Percentiles rank a stretch among this genome's conserved stretches.
These are phyloP conservation scores for Candida ascalaphidarum DNA, from an alignment of 805 yeast genomes.

Conservation along the genomic window DNA sequence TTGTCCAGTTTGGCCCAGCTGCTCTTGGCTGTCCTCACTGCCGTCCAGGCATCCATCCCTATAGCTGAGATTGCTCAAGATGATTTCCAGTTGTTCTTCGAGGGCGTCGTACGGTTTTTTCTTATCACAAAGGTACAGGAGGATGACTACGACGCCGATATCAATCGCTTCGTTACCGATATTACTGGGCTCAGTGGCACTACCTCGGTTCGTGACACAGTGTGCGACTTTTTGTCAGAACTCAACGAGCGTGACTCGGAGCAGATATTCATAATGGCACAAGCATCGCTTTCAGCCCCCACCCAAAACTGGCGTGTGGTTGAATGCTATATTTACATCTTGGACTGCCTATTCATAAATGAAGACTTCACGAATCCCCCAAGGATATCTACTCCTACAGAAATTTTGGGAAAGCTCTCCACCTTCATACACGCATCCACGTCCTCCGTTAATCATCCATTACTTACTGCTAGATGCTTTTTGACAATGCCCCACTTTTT, in stretches of 20 bases:
- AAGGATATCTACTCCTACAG: too few species aligned
- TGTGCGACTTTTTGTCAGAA: slow-evolving; percentile 48
- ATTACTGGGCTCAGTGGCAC: slow-evolving; percentile 58
- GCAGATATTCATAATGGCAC: not conserved
- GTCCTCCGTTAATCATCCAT: slow-evolving; percentile 11
- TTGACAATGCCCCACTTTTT: slow-evolving; percentile 49
- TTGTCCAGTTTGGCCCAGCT: not conserved
- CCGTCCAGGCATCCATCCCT: slow-evolving; percentile 2
- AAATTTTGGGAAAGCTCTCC: slow-evolving; percentile 3
- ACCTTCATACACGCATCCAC: slow-evolving; percentile 1
- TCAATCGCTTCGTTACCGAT: slow-evolving; percentile 62
- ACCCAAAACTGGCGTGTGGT: slow-evolving; percentile 15
- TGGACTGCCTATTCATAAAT: slow-evolving; percentile 36
- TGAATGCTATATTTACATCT: slow-evolving; percentile 34
- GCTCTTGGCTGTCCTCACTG: not conserved
- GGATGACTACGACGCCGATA: slow-evolving; percentile 56
- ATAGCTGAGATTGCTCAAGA: slow-evolving; percentile 23
- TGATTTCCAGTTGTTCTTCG: slow-evolving; percentile 33
- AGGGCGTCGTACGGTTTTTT: too few species aligned
- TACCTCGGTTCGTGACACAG: slow-evolving; percentile 49
- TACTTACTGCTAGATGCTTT: slow-evolving; percentile 42
- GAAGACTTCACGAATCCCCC: slow-evolving; percentile 18
- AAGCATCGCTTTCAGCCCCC: not conserved
- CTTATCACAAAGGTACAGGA: too few species aligned
- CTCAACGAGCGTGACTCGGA: slow-evolving; percentile 33